These are phyloP conservation scores for Tephrocybe sp. DNA, from an alignment of 768 basidiomycete genomes.

Conservation along the genomic window DNA sequence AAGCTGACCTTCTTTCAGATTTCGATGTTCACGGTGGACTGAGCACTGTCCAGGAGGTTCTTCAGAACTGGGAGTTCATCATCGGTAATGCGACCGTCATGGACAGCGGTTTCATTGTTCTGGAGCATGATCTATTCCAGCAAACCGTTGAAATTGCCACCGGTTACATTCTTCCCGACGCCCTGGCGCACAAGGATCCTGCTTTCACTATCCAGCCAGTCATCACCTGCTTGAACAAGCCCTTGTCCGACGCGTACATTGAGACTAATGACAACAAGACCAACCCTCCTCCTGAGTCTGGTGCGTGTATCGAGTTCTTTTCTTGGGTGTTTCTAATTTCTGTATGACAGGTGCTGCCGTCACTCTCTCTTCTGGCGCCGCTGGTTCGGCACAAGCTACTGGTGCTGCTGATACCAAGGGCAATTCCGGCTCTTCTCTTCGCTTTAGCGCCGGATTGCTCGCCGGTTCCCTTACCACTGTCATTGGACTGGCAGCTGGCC, in stretches of 20 bases:
- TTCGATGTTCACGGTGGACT: slow-evolving; percentile 75
- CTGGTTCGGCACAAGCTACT: slow-evolving; percentile 31
- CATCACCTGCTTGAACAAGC: slow-evolving; percentile 59
- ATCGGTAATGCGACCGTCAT: slow-evolving; percentile 56
- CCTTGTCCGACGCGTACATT: slow-evolving; percentile 66
- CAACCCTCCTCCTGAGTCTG: slow-evolving; percentile 52
- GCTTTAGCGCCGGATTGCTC: slow-evolving; percentile 5
- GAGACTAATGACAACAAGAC: slow-evolving; percentile 77
- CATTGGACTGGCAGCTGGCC: slow-evolving; percentile 17
- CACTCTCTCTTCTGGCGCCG: slow-evolving; percentile 30
- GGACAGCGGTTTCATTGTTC: slow-evolving; percentile 80
- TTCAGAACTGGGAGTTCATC: slow-evolving; percentile 74
- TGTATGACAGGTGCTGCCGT: slow-evolving; percentile 24
- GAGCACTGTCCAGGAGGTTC: slow-evolving; percentile 53
- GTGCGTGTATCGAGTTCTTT: slow-evolving; percentile 36
- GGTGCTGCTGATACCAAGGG: not conserved
- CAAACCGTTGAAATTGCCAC: slow-evolving; percentile 83
- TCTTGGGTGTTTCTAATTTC: slow-evolving; percentile 23
- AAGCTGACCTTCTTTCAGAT: slow-evolving; percentile 39
- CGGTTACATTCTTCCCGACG: slow-evolving; percentile 83
- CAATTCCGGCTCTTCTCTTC: slow-evolving; percentile 9
- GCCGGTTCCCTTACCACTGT: slow-evolving; percentile 11
- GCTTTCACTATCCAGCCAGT: slow-evolving; percentile 71
- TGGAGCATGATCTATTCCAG: slow-evolving; percentile 86
- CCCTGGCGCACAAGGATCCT: slow-evolving; percentile 56